Percentiles rank a stretch among this genome's conserved stretches.
Conservation (phyloP, 2,329 filamentous ascomycete species). For the Emergomyces africanus region DNA sequence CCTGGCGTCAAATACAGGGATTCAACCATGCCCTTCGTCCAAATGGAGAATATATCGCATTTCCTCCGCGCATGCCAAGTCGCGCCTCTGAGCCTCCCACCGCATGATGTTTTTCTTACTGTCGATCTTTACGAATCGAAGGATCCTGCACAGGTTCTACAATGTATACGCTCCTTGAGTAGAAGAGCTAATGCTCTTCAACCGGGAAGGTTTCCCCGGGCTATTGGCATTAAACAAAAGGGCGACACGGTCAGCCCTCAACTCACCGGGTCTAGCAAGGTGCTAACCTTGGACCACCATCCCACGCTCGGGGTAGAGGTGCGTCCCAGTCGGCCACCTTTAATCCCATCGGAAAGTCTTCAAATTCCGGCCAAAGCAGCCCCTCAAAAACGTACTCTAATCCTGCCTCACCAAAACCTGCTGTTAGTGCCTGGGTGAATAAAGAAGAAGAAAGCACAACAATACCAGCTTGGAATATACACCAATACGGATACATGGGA, state of each 20-base stretch:
- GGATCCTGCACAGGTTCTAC: conserved; percentile 88
- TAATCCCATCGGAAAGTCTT: conserved; percentile 31
- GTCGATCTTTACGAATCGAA: conserved; percentile 94
- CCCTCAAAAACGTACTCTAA: conserved; percentile 49
- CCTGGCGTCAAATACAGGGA: conserved; percentile 78
- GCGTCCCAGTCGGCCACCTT: conserved; percentile 32
- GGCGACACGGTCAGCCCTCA: conserved; percentile 52
- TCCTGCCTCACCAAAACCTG: conserved; percentile 31
- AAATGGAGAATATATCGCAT: conserved; percentile 99
- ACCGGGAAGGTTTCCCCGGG: conserved; percentile 57
- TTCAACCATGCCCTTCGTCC: conserved; percentile 92
- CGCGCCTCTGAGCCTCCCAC: conserved; percentile 71
- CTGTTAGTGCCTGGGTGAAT: conserved; percentile 82
- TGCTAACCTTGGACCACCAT: conserved; percentile 30
- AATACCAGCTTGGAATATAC: conserved; percentile 92
- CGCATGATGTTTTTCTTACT: conserved; percentile 92
- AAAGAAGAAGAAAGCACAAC: conserved; percentile 68
- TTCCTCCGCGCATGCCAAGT: conserved; percentile 82
- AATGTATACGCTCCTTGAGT: conserved; percentile 86
- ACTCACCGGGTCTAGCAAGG: conserved; percentile 47
- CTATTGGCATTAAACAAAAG: conserved; percentile 61
- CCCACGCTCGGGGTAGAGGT: conserved; percentile 24
- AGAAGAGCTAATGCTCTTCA: conserved; percentile 65
- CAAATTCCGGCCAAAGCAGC: conserved; percentile 41
- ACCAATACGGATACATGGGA: conserved; percentile 97